Conservation (phyloP, 179 eudicot genomes). For the Silene noctiflora region DNA sequence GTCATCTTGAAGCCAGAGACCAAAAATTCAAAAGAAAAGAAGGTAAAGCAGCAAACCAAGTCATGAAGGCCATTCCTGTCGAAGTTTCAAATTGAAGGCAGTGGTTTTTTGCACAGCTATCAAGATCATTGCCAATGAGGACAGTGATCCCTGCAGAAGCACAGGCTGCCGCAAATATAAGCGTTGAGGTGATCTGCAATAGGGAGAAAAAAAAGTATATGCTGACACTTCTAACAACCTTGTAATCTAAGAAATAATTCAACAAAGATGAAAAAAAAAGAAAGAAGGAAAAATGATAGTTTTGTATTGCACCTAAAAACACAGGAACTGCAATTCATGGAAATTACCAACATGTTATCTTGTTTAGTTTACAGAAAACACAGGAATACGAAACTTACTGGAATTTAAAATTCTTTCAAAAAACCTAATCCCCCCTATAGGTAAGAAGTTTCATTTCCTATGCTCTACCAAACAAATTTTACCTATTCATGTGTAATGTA, state of each 20-base stretch:
- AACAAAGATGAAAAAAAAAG: neutral
- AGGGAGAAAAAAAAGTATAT: no score
- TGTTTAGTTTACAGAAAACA: neutral
- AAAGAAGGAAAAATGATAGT: neutral
- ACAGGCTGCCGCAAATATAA: slow-evolving; percentile 80
- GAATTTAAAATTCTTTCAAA: neutral
- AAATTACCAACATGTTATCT: no score
- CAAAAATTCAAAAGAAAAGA: slow-evolving; percentile 72
- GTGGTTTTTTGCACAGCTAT: slow-evolving; percentile 60
- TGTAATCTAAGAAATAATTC: neutral
- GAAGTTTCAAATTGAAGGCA: slow-evolving; percentile 72
- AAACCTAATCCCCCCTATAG: no score
- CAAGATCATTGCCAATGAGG: slow-evolving; percentile 65
- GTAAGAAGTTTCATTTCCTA: no score
- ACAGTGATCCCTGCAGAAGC: slow-evolving; percentile 82
- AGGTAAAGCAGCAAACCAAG: slow-evolving; percentile 77
- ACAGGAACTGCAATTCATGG: neutral
- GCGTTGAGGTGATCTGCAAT: slow-evolving; percentile 63
- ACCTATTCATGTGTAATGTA: neutral
- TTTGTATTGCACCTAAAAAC: neutral
- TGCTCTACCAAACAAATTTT: no score
- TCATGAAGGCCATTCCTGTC: slow-evolving; percentile 74
- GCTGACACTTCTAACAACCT: neutral
- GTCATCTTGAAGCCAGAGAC: slow-evolving; percentile 57
- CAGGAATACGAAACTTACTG: neutral